These are phyloP conservation scores for Stentor roeselii DNA, from an alignment of 73 alveolate species.

Conservation along the genomic window DNA sequence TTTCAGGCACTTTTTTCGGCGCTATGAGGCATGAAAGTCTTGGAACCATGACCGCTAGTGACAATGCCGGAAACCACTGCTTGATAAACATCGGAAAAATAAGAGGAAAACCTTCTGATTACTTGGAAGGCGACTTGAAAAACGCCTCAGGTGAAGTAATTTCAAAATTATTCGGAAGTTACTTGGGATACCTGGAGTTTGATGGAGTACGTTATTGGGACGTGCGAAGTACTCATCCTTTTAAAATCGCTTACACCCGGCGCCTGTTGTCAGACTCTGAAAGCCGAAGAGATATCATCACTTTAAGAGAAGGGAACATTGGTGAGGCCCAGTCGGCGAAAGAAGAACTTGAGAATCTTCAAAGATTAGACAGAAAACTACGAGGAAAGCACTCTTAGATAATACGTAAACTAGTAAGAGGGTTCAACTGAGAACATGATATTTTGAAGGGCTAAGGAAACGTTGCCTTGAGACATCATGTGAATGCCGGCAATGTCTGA, in stretches of 20 bases:
- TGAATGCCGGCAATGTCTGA: slow-evolving; percentile 39
- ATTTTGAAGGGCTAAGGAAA: too few relatives aligned
- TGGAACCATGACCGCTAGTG: slow-evolving; percentile 56
- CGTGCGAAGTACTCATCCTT: slow-evolving; percentile 58
- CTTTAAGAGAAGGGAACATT: slow-evolving; percentile 64
- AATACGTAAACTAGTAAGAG: too few relatives aligned
- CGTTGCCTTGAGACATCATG: slow-evolving; percentile 61
- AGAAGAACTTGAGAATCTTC: slow-evolving; percentile 72
- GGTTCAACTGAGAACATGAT: too few relatives aligned
- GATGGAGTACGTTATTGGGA: slow-evolving; percentile 96
- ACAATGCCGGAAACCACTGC: slow-evolving; percentile 55
- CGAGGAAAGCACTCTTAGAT: slow-evolving; percentile 36
- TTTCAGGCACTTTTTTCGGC: slow-evolving; percentile 77
- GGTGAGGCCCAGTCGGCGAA: slow-evolving; percentile 85
- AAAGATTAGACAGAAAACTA: slow-evolving; percentile 73
- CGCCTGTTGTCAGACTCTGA: slow-evolving; percentile 68
- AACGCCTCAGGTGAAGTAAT: slow-evolving; percentile 46
- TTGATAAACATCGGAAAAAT: slow-evolving; percentile 54
- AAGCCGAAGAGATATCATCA: slow-evolving; percentile 64
- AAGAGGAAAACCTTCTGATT: slow-evolving; percentile 65
- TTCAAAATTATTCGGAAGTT: slow-evolving; percentile 73
- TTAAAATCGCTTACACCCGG: slow-evolving; percentile 30
- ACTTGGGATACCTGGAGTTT: slow-evolving; percentile 90
- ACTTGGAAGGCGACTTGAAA: slow-evolving; percentile 74
- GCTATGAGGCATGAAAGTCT: slow-evolving; percentile 55